Conservation (phyloP, 768 basidiomycete genomes). For the Paxillus rubicundulus region DNA sequence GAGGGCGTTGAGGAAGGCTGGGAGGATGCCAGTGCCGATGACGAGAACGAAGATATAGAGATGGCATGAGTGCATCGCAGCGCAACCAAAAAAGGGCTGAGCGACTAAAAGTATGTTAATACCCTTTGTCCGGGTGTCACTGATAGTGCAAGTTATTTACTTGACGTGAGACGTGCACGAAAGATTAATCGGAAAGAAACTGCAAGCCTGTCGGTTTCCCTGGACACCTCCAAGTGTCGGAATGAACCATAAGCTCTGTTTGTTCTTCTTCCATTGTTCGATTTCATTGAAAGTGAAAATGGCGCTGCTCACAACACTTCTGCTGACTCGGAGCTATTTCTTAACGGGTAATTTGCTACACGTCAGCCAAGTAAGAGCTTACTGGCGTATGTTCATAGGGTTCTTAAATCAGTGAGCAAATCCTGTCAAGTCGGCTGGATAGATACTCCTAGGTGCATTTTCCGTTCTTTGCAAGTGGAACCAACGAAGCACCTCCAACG, state of each 20-base stretch:
- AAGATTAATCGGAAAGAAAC: neutral
- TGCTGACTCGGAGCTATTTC: neutral
- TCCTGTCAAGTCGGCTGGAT: neutral
- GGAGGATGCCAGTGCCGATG: slow-evolving; percentile 62
- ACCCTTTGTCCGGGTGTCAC: neutral
- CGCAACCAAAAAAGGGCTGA: neutral
- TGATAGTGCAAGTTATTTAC: neutral
- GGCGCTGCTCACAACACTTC: no score
- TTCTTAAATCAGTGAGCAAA: neutral
- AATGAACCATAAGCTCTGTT: neutral
- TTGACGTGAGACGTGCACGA: neutral
- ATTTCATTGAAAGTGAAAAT: neutral
- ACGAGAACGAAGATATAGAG: slow-evolving; percentile 53
- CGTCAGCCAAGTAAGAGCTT: neutral
- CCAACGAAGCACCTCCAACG: no score
- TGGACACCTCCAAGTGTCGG: neutral
- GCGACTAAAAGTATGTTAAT: slow-evolving; percentile 11
- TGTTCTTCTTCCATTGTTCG: neutral
- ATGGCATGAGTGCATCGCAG: slow-evolving; percentile 40
- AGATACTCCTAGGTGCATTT: no score
- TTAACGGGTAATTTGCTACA: neutral
- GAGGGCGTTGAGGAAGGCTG: slow-evolving; percentile 49
- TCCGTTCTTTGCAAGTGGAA: no score
- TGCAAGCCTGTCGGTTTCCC: neutral
- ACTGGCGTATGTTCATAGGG: neutral